Conservation (phyloP, 345 rosid species). For the Jatropha curcas region DNA sequence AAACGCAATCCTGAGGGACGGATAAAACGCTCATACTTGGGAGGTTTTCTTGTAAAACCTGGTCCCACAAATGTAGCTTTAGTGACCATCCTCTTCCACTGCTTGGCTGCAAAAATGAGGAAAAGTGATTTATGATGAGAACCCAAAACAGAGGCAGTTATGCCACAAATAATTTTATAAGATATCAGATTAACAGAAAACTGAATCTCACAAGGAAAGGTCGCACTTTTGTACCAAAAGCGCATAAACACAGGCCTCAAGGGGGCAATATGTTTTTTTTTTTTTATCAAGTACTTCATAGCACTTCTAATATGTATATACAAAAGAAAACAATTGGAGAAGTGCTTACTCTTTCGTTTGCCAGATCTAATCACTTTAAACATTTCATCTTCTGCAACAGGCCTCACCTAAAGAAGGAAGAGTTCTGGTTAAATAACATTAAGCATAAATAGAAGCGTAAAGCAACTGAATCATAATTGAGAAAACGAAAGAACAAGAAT, state of each 20-base stretch:
- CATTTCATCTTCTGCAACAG: slow-evolving; percentile 99
- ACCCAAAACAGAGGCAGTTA: neutral
- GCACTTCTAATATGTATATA: neutral
- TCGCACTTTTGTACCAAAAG: neutral
- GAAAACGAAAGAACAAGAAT: neutral
- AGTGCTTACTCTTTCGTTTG: slow-evolving; percentile 75
- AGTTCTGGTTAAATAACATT: slow-evolving; percentile 8
- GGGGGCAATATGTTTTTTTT: too few relatives aligned
- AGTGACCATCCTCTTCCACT: slow-evolving; percentile 96
- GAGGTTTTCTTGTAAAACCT: slow-evolving; percentile 92
- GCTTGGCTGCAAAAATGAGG: slow-evolving; percentile 59
- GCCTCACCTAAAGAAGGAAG: slow-evolving; percentile 68
- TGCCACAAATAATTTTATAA: neutral
- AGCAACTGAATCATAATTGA: neutral
- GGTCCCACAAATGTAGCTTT: slow-evolving; percentile 91
- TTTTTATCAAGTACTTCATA: neutral
- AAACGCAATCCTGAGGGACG: slow-evolving; percentile 88
- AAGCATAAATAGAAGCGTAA: neutral
- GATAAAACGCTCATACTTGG: slow-evolving; percentile 92
- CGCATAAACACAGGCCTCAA: neutral
- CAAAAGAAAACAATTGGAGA: neutral
- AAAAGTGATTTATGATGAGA: neutral
- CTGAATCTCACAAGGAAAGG: neutral
- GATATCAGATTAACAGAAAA: neutral
- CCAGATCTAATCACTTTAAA: slow-evolving; percentile 89